Percentiles rank a stretch among this genome's conserved stretches.
Conservation (phyloP, 345 rosid species). For the Eucalyptus camaldulensis region DNA sequence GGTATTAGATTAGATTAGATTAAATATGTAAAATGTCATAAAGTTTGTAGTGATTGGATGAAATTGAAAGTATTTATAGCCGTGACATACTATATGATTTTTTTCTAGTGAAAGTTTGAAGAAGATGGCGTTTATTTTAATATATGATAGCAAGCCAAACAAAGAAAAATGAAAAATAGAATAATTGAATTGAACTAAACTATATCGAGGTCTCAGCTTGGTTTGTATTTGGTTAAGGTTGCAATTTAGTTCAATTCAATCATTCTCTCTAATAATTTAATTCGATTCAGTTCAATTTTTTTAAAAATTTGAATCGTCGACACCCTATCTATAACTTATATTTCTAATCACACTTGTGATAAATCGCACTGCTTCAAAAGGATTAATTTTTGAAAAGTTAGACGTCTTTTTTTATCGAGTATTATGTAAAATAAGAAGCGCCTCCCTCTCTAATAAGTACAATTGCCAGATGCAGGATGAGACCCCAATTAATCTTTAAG, state of each 20-base stretch:
- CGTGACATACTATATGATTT: neutral
- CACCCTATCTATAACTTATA: rapidly evolving
- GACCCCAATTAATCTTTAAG: neutral
- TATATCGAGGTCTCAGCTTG: too few relatives aligned
- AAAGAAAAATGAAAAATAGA: rapidly evolving
- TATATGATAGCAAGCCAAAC: too few relatives aligned
- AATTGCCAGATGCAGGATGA: neutral
- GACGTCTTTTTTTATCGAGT: neutral
- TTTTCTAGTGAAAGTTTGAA: too few relatives aligned
- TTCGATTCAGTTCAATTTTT: rapidly evolving
- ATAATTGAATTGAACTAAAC: rapidly evolving
- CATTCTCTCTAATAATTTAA: too few relatives aligned
- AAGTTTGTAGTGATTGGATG: neutral
- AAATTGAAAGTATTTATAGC: neutral
- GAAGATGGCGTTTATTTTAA: too few relatives aligned
- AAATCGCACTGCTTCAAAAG: rapidly evolving
- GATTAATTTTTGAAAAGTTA: neutral
- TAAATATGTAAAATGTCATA: neutral
- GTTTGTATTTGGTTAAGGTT: too few relatives aligned
- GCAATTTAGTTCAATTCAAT: rapidly evolving
- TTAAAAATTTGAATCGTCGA: rapidly evolving
- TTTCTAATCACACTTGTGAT: rapidly evolving
- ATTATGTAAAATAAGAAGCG: too few relatives aligned
- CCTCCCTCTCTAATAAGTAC: neutral
- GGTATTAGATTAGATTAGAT: slow-evolving; percentile 1